phyloP scores from a whole-genome alignment of 345 rosid genomes.

The rapeseed (Brassica napus) region DNA sequence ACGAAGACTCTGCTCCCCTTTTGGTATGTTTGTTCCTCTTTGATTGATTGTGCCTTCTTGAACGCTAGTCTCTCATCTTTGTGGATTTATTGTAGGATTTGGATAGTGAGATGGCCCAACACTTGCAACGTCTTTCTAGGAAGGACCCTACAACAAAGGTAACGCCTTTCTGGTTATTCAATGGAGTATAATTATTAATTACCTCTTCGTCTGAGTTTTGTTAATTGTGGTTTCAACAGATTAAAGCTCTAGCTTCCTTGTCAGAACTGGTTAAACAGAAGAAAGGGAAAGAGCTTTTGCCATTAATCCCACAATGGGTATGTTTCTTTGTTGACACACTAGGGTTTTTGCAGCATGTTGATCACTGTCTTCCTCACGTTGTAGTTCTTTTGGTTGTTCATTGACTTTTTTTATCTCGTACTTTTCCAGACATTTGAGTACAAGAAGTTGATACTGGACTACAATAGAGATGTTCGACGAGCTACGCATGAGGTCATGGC shows the following conservation, averaged over 20 bases:
- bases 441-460: constrained; percentile 85
- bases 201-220: constrained; percentile 6
- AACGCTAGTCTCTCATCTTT: constrained; percentile 17
- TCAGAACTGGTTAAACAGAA: constrained; percentile 66
- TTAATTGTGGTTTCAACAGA: constrained; percentile 50
- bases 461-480: constrained; percentile 92
- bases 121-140: constrained; percentile 81
- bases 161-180: background rate
- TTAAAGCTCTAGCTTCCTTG: constrained; percentile 77
- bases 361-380: constrained; percentile 16
- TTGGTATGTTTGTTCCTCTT: constrained; percentile 42
- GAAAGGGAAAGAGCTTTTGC: constrained; percentile 67
- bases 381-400: background rate
- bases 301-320: constrained; percentile 92
- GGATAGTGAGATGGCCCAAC: constrained; percentile 80
- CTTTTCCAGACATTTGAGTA: constrained; percentile 73
- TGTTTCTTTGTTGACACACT: constrained; percentile 19
- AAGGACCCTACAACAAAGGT: constrained; percentile 96
- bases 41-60: background rate
- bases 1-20: constrained; percentile 49
- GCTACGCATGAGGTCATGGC: constrained; percentile 87
- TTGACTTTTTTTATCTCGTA: constrained; percentile 13
- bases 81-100: constrained; percentile 53
- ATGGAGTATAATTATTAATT: background rate
- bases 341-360: background rate